Evolutionary conservation across 805 yeast genomes (phyloP).

Genomic region (Ogataea methylovora): DNA sequence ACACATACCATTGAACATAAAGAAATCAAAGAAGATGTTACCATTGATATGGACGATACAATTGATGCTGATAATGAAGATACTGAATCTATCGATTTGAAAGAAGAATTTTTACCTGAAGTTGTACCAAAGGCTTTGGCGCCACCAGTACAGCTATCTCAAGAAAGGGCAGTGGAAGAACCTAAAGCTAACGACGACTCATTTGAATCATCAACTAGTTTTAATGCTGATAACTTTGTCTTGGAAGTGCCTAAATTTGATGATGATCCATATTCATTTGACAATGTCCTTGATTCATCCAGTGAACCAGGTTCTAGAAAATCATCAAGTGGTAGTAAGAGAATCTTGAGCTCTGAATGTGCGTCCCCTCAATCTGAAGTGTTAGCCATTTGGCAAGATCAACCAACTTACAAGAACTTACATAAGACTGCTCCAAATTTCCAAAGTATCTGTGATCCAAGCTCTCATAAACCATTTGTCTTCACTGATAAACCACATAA

Average conservation of each 20-base stretch:
- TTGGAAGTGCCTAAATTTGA: constrained; percentile 31
- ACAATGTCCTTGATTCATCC: too few relatives aligned
- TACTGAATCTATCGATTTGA: too few relatives aligned
- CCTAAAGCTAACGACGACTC: background rate
- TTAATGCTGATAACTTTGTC: constrained; percentile 16
- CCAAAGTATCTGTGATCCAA: constrained; percentile 22
- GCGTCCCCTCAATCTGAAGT: constrained; percentile 19
- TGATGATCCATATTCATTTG: constrained; percentile 29
- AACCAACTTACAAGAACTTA: constrained; percentile 15
- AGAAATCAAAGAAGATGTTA: background rate
- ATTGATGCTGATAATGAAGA: background rate
- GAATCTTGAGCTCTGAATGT: constrained; percentile 15
- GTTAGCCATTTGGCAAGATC: constrained; percentile 27
- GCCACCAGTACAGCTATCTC: too few relatives aligned
- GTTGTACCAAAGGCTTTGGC: too few relatives aligned
- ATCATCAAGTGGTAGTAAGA: constrained; percentile 1
- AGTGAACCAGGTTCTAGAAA: constrained; percentile 2
- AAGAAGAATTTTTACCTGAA: too few relatives aligned
- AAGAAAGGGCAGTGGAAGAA: background rate
- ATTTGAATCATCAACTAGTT: constrained; percentile 4
- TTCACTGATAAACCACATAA: constrained; percentile 15
- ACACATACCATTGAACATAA: background rate
- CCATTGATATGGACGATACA: background rate
- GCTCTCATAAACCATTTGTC: constrained; percentile 3
- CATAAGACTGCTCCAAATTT: constrained; percentile 12